Percentiles rank a stretch among this genome's conserved stretches.
Evolutionary conservation across 202 grass and related monocot genomes (phyloP).

Genomic region (Panicum virgatum): DNA sequence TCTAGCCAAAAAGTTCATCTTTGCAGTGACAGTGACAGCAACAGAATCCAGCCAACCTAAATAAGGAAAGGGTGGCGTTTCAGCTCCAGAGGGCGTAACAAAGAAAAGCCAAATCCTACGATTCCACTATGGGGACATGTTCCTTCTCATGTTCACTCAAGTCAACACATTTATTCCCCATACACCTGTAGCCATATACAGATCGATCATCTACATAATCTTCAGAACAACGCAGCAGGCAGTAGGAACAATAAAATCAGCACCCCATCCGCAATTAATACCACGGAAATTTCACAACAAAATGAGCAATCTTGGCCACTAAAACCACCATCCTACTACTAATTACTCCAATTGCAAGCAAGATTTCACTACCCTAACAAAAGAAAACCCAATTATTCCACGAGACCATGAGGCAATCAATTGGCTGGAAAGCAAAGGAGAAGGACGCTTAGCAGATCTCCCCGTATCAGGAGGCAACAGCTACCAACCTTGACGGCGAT

Average conservation of each 20-base stretch:
- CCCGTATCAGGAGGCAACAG: background rate
- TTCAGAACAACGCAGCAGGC: background rate
- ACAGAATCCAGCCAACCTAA: background rate
- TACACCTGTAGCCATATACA: background rate
- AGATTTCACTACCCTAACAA: background rate
- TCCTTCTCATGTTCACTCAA: background rate
- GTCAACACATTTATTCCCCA: background rate
- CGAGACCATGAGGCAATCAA: background rate
- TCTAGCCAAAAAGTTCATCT: background rate
- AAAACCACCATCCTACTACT: background rate
- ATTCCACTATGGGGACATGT: background rate
- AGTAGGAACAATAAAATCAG: background rate
- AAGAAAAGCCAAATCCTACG: background rate
- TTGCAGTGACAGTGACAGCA: background rate
- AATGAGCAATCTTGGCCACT: background rate
- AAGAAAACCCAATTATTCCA: background rate
- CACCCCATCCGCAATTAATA: background rate
- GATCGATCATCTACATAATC: background rate
- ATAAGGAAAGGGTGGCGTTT: background rate
- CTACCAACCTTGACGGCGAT: constrained; percentile 49
- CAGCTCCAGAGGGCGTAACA: background rate
- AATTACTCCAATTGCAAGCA: background rate
- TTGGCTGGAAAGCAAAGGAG: too few species aligned
- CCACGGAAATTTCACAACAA: background rate
- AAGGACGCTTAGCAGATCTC: background rate